phyloP scores from a whole-genome alignment of 208 protist species.

The Leptomonas seymouri region DNA sequence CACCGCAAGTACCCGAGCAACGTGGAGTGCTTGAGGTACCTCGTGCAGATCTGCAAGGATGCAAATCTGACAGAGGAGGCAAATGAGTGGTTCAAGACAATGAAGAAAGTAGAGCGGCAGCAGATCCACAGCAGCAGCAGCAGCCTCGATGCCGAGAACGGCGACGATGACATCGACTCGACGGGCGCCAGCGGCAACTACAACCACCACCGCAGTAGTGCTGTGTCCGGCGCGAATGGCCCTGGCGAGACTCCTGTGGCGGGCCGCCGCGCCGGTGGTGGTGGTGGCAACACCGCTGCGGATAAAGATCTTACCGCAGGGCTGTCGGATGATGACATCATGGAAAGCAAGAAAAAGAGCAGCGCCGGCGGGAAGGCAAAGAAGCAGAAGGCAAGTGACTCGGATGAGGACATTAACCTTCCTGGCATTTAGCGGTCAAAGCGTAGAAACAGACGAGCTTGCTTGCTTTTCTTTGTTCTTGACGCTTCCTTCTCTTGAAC shows the following conservation, averaged over 20 bases:
- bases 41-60: slow-evolving; percentile 95
- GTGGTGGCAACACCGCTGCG: slow-evolving; percentile 20
- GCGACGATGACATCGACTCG: slow-evolving; percentile 31
- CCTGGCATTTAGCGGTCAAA: slow-evolving; percentile 52
- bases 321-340: slow-evolving; percentile 46
- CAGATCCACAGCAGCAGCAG: slow-evolving; percentile 48
- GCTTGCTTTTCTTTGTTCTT: background rate
- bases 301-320: slow-evolving; percentile 39
- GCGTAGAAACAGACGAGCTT: background rate
- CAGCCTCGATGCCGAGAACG: slow-evolving; percentile 20
- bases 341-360: slow-evolving; percentile 24
- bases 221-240: slow-evolving; percentile 7
- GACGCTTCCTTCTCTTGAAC: too few species aligned
- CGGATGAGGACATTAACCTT: slow-evolving; percentile 80
- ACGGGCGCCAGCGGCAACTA: slow-evolving; percentile 19
- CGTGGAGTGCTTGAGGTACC: slow-evolving; percentile 94
- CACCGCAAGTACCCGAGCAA: slow-evolving; percentile 94
- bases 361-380: slow-evolving; percentile 24
- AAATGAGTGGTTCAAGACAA: slow-evolving; percentile 88
- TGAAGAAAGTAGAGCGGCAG: slow-evolving; percentile 83
- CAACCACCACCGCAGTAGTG: slow-evolving; percentile 14
- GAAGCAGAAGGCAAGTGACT: slow-evolving; percentile 44
- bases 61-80: slow-evolving; percentile 88
- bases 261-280: slow-evolving; percentile 25
- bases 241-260: slow-evolving; percentile 32